Conservation (phyloP, 176 grass and related monocot species). For the maize (Zea mays) region DNA sequence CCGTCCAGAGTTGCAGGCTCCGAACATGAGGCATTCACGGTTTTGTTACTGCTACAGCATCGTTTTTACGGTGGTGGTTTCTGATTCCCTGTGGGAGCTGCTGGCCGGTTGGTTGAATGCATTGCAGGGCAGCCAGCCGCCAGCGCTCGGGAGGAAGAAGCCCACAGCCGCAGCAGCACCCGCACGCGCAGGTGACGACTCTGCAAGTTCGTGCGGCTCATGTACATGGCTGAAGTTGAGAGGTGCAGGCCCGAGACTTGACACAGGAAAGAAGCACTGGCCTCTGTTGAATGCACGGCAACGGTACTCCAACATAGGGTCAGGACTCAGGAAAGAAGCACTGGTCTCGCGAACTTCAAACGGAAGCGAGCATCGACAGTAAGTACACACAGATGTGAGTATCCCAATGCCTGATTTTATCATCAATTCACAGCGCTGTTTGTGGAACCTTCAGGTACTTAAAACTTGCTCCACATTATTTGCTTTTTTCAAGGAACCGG, state of each 20-base stretch:
- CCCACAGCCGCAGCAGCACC: no score
- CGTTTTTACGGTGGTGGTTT: no score
- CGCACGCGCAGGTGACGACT: not conserved
- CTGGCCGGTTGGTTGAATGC: not conserved
- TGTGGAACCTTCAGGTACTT: constrained; percentile 13
- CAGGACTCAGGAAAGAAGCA: constrained; percentile 5
- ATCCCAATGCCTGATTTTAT: constrained; percentile 33
- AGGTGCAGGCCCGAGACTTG: constrained; percentile 51
- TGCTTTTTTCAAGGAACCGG: constrained; percentile 27
- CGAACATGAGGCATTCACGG: no score
- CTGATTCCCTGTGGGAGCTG: no score
- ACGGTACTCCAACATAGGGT: not conserved
- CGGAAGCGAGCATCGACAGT: not conserved
- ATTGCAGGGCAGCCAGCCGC: no score
- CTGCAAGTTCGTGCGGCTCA: constrained; percentile 8
- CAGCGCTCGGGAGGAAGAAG: not conserved
- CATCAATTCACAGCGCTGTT: constrained; percentile 2
- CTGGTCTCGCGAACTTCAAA: not conserved
- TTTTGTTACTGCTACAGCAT: no score
- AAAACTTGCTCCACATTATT: constrained; percentile 36
- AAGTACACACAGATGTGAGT: not conserved
- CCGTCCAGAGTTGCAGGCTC: no score
- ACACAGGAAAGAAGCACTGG: no score
- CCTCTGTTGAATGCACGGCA: constrained; percentile 32
- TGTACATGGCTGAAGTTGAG: constrained; percentile 37